Conservation (phyloP, 352 stramenopile species). For the Pythium vanterpoolii region DNA sequence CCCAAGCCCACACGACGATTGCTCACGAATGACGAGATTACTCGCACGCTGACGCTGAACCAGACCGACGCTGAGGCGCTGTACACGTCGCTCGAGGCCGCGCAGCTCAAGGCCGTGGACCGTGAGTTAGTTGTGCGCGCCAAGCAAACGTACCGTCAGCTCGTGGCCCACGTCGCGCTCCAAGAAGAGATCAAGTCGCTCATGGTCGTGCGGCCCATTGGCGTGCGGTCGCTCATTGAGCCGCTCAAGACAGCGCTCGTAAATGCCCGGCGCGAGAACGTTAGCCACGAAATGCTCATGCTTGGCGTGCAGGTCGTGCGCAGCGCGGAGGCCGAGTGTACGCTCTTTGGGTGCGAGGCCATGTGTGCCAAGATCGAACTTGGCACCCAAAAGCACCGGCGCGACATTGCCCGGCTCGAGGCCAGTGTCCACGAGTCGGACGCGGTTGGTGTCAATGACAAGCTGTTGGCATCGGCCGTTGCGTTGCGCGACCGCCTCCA, state of each 20-base stretch:
- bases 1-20: slow-evolving; percentile 12
- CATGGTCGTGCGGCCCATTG: slow-evolving; percentile 62
- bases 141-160: slow-evolving; percentile 61
- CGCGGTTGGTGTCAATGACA: slow-evolving; percentile 45
- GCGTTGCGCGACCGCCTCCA: slow-evolving; percentile 54
- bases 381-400: slow-evolving; percentile 44
- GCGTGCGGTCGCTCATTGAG: slow-evolving; percentile 63
- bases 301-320: slow-evolving; percentile 63
- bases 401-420: slow-evolving; percentile 61
- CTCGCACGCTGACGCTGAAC: slow-evolving; percentile 45
- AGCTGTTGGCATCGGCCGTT: slow-evolving; percentile 42
- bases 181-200: slow-evolving; percentile 81
- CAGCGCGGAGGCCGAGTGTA: slow-evolving; percentile 74
- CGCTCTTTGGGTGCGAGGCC: slow-evolving; percentile 70
- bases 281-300: slow-evolving; percentile 51
- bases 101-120: slow-evolving; percentile 61
- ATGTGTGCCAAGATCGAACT: slow-evolving; percentile 60
- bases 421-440: slow-evolving; percentile 58
- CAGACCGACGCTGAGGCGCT: slow-evolving; percentile 72
- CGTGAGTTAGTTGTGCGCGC: slow-evolving; percentile 44
- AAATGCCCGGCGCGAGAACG: slow-evolving; percentile 42
- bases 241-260: slow-evolving; percentile 55
- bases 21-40: slow-evolving; percentile 41
- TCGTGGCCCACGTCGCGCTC: slow-evolving; percentile 63
- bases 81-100: slow-evolving; percentile 68